phyloP scores from a whole-genome alignment of 2,329 filamentous ascomycete genomes.

The Ophiocordyceps robertsii region DNA sequence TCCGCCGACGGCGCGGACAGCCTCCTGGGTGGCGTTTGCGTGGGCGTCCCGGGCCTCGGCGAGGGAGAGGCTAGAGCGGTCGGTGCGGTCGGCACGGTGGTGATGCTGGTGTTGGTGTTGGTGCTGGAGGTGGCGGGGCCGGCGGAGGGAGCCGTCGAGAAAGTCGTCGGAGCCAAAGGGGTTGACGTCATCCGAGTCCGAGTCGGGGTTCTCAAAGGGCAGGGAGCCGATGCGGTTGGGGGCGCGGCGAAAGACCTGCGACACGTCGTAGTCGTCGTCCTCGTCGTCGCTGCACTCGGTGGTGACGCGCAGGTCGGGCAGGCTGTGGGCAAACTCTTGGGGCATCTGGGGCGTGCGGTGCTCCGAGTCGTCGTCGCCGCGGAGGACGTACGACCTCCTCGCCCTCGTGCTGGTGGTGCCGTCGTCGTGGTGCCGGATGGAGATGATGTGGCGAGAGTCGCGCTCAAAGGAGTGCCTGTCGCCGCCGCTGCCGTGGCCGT shows the following conservation, averaged over 20 bases:
- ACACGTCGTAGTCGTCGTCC: slow-evolving; percentile 21
- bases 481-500: slow-evolving; percentile 7
- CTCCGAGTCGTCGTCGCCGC: slow-evolving; percentile 23
- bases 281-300: slow-evolving; percentile 50
- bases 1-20: slow-evolving; percentile 40
- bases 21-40: slow-evolving; percentile 41
- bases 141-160: slow-evolving; percentile 9
- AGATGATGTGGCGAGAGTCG: slow-evolving; percentile 26
- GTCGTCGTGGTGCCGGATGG: slow-evolving; percentile 38
- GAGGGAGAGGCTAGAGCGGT: slow-evolving; percentile 11
- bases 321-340: slow-evolving; percentile 34
- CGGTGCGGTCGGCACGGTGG: slow-evolving; percentile 5
- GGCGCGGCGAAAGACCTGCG: slow-evolving; percentile 21
- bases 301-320: slow-evolving; percentile 38
- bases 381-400: slow-evolving; percentile 30
- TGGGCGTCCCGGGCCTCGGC: slow-evolving; percentile 29
- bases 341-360: slow-evolving; percentile 41
- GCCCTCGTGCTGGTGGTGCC: slow-evolving; percentile 33
- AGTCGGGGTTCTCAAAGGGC: slow-evolving; percentile 37
- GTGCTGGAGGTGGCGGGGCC: neutral
- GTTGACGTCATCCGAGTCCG: slow-evolving; percentile 18
- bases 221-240: slow-evolving; percentile 40
- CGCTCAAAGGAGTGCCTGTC: slow-evolving; percentile 4
- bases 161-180: slow-evolving; percentile 14
- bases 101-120: slow-evolving; percentile 2